A percentile compares a stretch with the other conserved stretches of the same genome.
phyloP scores from a whole-genome alignment of 2,329 filamentous ascomycete species.

The Scortechinia acanthostroma region DNA sequence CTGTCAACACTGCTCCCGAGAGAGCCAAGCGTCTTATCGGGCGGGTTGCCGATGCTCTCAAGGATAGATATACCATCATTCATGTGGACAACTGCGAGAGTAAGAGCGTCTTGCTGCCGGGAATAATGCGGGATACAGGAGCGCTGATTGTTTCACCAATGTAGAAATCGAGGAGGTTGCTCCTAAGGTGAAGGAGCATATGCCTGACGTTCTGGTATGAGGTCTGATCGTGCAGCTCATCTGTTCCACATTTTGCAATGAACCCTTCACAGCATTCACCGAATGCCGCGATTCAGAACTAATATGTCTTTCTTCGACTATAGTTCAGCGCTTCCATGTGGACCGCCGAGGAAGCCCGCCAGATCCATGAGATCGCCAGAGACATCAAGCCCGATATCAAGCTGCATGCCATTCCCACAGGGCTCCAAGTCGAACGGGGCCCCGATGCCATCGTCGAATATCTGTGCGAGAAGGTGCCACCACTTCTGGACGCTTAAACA shows the following conservation, averaged over 20 bases:
- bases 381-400: slow-evolving; percentile 34
- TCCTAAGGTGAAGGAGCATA: slow-evolving; percentile 36
- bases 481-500: slow-evolving; percentile 9
- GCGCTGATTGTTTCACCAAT: neutral
- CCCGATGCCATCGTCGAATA: slow-evolving; percentile 47
- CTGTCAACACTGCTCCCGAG: slow-evolving; percentile 62
- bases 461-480: slow-evolving; percentile 30
- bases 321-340: slow-evolving; percentile 55
- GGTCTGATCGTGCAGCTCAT: too few relatives aligned
- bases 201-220: slow-evolving; percentile 46
- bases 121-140: too few relatives aligned
- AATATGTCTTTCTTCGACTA: neutral
- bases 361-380: slow-evolving; percentile 34
- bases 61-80: slow-evolving; percentile 53
- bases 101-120: slow-evolving; percentile 15
- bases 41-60: slow-evolving; percentile 49
- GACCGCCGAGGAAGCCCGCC: slow-evolving; percentile 33
- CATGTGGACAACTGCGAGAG: slow-evolving; percentile 54
- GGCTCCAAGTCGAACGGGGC: slow-evolving; percentile 40
- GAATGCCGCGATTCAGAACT: neutral
- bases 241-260: slow-evolving; percentile 17
- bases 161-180: slow-evolving; percentile 46
- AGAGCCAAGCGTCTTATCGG: slow-evolving; percentile 56
- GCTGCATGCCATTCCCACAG: slow-evolving; percentile 42
- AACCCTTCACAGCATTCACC: slow-evolving; percentile 3